Evolutionary conservation across 371 early-diverging fungal species (phyloP), one percentile per base, ranked within the genome.

Genomic region (Mortierella sp.): DNA sequence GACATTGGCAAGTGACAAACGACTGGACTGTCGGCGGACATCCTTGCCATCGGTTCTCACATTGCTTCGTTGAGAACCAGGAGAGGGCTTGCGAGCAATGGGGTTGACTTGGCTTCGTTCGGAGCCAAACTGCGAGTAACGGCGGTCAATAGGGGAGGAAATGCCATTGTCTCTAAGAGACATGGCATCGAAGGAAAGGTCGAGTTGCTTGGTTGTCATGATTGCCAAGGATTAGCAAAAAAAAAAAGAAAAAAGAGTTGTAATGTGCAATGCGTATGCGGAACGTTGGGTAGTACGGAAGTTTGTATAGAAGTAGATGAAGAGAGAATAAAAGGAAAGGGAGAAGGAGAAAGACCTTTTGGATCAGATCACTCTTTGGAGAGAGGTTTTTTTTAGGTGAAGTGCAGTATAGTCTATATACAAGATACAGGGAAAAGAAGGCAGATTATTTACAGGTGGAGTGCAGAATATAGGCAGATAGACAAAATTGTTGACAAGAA

Each of bases 121-220:
- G 2, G 77, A 72, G 45, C 72, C 72, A 35, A 70, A 76, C 67
- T 76, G 76, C 23, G 70, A 75, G 53, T 54, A 83, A 62, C 61
- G 85, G 62, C 62, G 83, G 72, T 68, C 83, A 51, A 67, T 64
- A 19, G 71, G 81, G 49, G 82, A 80, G 26, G 70, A 62, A 10
- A 83, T 47, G 51, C 69, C 78, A 49, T 71, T 70, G 66, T 85
- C 85, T 65, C 79, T 70, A 47, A 86, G 84, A 49, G 77, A 79
- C 63, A 86, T 68, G 69, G 85, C 85, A 65, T 86, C 86, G 63
- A 82, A 76, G 66, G 80, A 72, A 47, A 77, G 63, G 69, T 72
- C 68, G 51, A 82, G 74, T 59, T 66, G 80, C 75, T 84, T 84
- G 83, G 83, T 70, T 65, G 73, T 71, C 76, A 77, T 68, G 63